These are phyloP conservation scores for Geosmithia flava DNA, from an alignment of 2,329 filamentous ascomycete species.

Conservation along the genomic window DNA sequence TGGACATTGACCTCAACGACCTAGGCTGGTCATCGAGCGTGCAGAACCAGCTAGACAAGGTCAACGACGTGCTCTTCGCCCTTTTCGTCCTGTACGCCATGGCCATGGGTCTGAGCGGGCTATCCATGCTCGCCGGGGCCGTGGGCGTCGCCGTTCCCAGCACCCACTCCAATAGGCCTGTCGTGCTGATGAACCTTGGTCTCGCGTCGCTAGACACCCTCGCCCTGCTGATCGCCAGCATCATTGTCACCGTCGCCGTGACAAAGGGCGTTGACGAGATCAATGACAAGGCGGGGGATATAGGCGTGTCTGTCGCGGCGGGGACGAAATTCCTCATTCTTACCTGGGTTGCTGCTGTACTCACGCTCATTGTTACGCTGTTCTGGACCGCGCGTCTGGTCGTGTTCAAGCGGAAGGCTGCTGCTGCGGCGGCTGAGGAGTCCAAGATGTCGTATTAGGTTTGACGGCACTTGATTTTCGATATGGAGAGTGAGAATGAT, in stretches of 20 bases:
- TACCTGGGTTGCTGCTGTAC: conserved; percentile 32
- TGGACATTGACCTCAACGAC: conserved; percentile 29
- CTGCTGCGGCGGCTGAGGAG: no score
- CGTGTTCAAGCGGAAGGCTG: conserved; percentile 11
- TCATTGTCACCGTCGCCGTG: conserved; percentile 26
- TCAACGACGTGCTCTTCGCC: conserved; percentile 34
- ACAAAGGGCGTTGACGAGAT: conserved; percentile 27
- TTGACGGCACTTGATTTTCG: no score
- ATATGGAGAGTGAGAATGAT: no score
- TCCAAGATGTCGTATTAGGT: background rate
- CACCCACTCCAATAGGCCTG: conserved; percentile 6
- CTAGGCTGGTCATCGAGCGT: conserved; percentile 32
- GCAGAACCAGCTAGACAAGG: conserved; percentile 31
- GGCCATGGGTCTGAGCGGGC: conserved; percentile 25
- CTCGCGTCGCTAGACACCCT: conserved; percentile 22
- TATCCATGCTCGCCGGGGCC: conserved; percentile 27
- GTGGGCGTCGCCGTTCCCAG: conserved; percentile 18
- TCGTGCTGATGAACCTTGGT: conserved; percentile 18
- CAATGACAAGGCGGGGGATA: conserved; percentile 26
- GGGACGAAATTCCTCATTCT: conserved; percentile 32
- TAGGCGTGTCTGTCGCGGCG: conserved; percentile 28
- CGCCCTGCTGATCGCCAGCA: conserved; percentile 25
- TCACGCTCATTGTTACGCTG: conserved; percentile 24
- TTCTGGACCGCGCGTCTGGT: conserved; percentile 28
- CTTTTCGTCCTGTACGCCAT: conserved; percentile 37